Base-by-base conservation (phyloP, 73 alveolate genomes). In the Paramecium sonneborni region DNA sequence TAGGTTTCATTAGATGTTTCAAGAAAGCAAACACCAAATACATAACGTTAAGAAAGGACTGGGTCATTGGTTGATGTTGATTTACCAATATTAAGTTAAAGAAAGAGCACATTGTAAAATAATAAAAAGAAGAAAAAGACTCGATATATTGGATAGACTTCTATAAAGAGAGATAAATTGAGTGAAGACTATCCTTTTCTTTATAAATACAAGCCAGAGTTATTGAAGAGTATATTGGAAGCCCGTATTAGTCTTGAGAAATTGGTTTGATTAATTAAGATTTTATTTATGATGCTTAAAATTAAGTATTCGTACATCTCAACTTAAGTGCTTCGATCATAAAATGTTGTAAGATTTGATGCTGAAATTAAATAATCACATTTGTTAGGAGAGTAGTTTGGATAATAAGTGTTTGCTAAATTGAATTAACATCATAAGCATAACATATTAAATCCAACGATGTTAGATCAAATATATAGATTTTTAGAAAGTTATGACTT, bases 181-280 rank as follows among this genome's bases (percentile, higher is more conserved):
- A 62, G 84, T 62, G 84, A 62, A 30, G 84, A 62, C 18, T 62
- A 30, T 62, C 84, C 84, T 62, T 62, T 30, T 32, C 44, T 62
- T 11, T 30, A 62, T 30, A 62, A 62, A 30, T 62, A 62, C 44
- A 62, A 62, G 6, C 84, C 84, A 62, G 84, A 62, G 46, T 62
- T 62, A 30, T 62, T 62, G 44, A 62, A 32, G 44, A 26, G 84
- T 14, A 62, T 62, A 62, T 26, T 62, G 44, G 84, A 62, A 62
- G 84, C 84, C 26, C 84, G 44, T 62, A 62, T 62, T 62, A 62
- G 44, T 30, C 44, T 62, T 30, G 84, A 62, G 39, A 30, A 62
- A 62, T 62, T 62, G 39, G 44, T 62, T 62, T 62, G 84, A 62
- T 62, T 62, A 62, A 62, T 62, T 62, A 62, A 62, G 68, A 52